Base-by-base conservation (phyloP, 23 red algal species). In the Chondrus crispus region DNA sequence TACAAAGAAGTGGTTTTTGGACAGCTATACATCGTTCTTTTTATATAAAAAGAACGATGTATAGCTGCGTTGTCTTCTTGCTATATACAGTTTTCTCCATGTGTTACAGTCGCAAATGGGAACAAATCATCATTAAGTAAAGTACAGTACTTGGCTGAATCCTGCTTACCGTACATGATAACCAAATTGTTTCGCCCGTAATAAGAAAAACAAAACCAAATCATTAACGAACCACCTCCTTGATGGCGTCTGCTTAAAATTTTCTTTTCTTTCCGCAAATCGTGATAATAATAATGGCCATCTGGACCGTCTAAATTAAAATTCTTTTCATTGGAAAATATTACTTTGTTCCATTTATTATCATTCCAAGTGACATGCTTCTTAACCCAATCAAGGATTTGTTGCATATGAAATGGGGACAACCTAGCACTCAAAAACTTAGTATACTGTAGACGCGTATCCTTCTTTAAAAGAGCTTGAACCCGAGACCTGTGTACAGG, bases 271-370 rank as follows among this genome's bases (percentile, higher is more conserved):
- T 76, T 76, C 6, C 71, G 71, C 24, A 76, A 26, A 76, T 76
- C 71, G 39, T 76, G 24, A 26, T 38, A 76, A 38, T 76, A 48
- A 6, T 76, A 12, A 57, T 57, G 52, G 22, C 52, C 52, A 20
- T 76, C 39, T 42, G 39, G 39, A 5, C 71, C 71, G 71, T 76
- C 71, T 46, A 76, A 20, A 48, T 76, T 40, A 12, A 43, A 76
- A n/a, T 76, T 76, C 19, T 48, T 76, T 76, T 37, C 5, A 76
- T 76, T 38, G 7, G 71, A 76, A 76, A 76, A 76, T 43, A 76
- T 76, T 48, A 76, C 71, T 46, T 46, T 46, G n/a, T 76, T 76
- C 71, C 71, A 76, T 26, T 76, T 4, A 7, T 43, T 76, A 26
- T 28, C 7, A 42, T 20, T 5, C 39, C 39, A 37, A 4, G 28